Base-by-base conservation (phyloP, 805 yeast species). In the Kuraishia borneana region DNA sequence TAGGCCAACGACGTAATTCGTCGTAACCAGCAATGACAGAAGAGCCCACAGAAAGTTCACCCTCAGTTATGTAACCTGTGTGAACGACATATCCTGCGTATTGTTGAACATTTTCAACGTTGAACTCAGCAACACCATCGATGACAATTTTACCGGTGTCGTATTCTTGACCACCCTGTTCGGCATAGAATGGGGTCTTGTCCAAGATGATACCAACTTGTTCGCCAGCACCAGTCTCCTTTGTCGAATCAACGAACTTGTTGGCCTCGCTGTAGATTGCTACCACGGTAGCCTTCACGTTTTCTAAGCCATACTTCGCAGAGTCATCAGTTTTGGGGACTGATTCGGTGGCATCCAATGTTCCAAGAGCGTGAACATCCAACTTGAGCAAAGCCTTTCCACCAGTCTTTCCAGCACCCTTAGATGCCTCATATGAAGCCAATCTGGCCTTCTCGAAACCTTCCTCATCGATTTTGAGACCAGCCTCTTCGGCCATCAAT, bases 121-220 rank as follows among this genome's bases (percentile, higher is more conserved):
- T 76, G 60, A 92, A 89, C 57, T 89, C 95, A 36, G 88, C 68
- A 45, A 61, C 61, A 31, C 94, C 96, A 53, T 88, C 96, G 49
- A 85, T 76, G 34, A 85, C 88, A 43, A 92, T 69, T 58, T 74
- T 81, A 61, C 99, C 99, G 29, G 94, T 82, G 56, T 92, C 99
- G 52, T 70, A 81, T 60, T 87, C 96, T 68, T 92, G 99, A 53
- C 99, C 99, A 75, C 99, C 99, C 61, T 84, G 94, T 65, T 92
- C 99, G 33, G 98, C 97, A 53, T 92, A 92, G 61, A 92, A 85
- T 56, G 94, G 92, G 18, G 97, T 84, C 57, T 75, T 81, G 55
- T 92, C 94, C 39, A 92, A 67, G 33, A 92, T 56, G 35, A 92
- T 60, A 56, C 99, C 99, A 44, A 69, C 61, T 54, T 83, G 85